Conservation (phyloP, 108 stramenopile genomes). For the Nitzschia inconspicua region DNA sequence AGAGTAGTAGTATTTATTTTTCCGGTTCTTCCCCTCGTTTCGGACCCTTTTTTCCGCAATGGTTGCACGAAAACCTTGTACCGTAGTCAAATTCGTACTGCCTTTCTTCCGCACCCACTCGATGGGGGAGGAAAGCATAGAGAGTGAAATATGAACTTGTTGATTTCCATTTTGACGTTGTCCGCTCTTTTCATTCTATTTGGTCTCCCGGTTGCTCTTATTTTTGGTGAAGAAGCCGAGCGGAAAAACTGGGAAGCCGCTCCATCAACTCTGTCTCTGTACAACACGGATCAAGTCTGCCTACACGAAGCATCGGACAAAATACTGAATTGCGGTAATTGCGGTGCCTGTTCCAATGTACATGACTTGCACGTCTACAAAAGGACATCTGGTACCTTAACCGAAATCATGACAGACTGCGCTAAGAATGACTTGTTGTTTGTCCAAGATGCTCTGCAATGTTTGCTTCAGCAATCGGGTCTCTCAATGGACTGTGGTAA, state of each 20-base stretch:
- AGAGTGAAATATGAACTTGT: too few relatives aligned
- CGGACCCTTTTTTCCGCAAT: too few relatives aligned
- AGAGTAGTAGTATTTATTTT: too few relatives aligned
- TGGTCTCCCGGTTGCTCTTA: too few relatives aligned
- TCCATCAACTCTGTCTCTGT: constrained; percentile 9
- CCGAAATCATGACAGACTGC: constrained; percentile 17
- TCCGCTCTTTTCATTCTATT: too few relatives aligned
- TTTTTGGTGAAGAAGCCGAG: constrained; percentile 9
- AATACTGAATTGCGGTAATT: constrained; percentile 27
- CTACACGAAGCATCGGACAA: background rate
- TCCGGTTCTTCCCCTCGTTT: too few relatives aligned
- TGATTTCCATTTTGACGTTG: too few relatives aligned
- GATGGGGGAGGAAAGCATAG: too few relatives aligned
- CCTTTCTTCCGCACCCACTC: too few relatives aligned
- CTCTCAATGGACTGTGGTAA: constrained; percentile 22
- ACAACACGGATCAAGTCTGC: constrained; percentile 7
- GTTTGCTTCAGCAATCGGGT: constrained; percentile 19
- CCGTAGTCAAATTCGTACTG: too few relatives aligned
- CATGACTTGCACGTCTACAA: constrained; percentile 29
- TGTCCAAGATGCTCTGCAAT: constrained; percentile 8
- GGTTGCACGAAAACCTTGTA: too few relatives aligned
- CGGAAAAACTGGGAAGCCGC: constrained; percentile 9
- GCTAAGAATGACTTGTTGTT: constrained; percentile 14
- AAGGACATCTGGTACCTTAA: constrained; percentile 22
- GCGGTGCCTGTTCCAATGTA: constrained; percentile 30